Base-by-base conservation (phyloP, 140 eudicot genomes). In the Cichorium intybus region DNA sequence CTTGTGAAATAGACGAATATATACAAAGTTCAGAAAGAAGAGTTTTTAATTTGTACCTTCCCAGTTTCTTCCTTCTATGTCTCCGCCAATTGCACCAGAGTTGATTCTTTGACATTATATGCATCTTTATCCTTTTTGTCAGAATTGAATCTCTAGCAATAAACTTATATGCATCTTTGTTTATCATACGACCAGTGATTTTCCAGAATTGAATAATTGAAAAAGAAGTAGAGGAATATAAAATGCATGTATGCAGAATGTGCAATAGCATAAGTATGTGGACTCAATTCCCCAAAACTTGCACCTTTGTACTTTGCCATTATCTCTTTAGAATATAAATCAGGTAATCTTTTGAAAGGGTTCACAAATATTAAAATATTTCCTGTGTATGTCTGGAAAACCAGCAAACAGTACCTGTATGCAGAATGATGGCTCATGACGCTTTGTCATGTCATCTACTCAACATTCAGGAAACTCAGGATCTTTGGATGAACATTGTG, bases 201-300 rank as follows among this genome's bases (percentile, higher is more conserved):
- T n/a, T 22, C n/a, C 14, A 29, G 46, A 56, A 37, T 21, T 63
- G 7, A 31, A 45, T 4, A 15, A 12, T 71, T 51, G 21, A 24
- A 48, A 7, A 46, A 23, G 23, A 14, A 58, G 31, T 22, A 56
- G 56, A 16, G 29, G 47, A 28, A 29, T 18, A 62, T 45, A 50
- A 17, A 72, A 72, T 81, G 69, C 97, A 87, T 84, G 88, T 90
- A 90, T 54, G 97, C 91, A 60, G 86, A 77, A 73, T 91, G 95
- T 37, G 97, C 90, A 74, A 91, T 85, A 51, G 97, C 97, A 81
- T 82, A 91, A n/a, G 96, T 96, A 69, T 91, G 97, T 4, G 97
- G 97, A 64, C 85, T 78, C 59, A 90, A 77, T 71, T 90, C 96
- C 43, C 94, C 95, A 65, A 90, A 22, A 46, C 79, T 57, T 41